Evolutionary conservation across 1,284 basidiomycete species (phyloP).

Genomic region (Malassezia japonica): DNA sequence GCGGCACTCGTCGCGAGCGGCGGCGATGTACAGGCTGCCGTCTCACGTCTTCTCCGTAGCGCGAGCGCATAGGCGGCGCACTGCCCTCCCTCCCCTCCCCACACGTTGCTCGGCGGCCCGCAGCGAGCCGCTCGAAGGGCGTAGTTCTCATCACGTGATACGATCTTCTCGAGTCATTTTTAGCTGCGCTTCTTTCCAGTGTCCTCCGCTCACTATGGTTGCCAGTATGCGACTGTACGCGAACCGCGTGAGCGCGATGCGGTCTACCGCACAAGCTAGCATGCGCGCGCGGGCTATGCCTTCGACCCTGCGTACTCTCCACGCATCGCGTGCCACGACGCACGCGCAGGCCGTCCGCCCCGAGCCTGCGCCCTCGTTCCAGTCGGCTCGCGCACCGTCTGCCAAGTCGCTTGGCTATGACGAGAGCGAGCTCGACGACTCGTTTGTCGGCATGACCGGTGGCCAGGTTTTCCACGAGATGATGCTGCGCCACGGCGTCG

Average conservation of each 20-base stretch:
- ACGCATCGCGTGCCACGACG: neutral
- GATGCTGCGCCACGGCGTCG: slow-evolving; percentile 94
- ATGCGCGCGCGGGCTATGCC: neutral
- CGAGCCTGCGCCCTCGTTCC: slow-evolving; percentile 41
- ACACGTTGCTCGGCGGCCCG: no score
- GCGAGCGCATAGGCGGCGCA: no score
- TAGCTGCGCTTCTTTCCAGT: neutral
- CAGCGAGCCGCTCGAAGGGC: no score
- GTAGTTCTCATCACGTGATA: slow-evolving; percentile 9
- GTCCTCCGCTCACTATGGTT: neutral
- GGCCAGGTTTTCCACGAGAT: slow-evolving; percentile 99
- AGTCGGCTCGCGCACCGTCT: slow-evolving; percentile 23
- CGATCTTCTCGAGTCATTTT: slow-evolving; percentile 9
- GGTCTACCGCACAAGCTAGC: slow-evolving; percentile 4
- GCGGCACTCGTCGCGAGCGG: slow-evolving; percentile 23
- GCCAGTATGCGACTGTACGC: slow-evolving; percentile 9
- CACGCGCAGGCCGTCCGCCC: slow-evolving; percentile 17
- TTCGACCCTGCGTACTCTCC: slow-evolving; percentile 1
- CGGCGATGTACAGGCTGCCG: slow-evolving; percentile 20
- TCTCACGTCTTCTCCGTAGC: no score
- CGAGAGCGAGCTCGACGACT: slow-evolving; percentile 46
- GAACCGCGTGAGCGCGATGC: slow-evolving; percentile 11
- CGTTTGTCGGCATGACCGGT: slow-evolving; percentile 83
- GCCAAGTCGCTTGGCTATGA: slow-evolving; percentile 23
- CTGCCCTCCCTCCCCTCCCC: no score